Conservation (phyloP, 2,329 filamentous ascomycete species). For the Monilinia vaccinii-corymbosi region DNA sequence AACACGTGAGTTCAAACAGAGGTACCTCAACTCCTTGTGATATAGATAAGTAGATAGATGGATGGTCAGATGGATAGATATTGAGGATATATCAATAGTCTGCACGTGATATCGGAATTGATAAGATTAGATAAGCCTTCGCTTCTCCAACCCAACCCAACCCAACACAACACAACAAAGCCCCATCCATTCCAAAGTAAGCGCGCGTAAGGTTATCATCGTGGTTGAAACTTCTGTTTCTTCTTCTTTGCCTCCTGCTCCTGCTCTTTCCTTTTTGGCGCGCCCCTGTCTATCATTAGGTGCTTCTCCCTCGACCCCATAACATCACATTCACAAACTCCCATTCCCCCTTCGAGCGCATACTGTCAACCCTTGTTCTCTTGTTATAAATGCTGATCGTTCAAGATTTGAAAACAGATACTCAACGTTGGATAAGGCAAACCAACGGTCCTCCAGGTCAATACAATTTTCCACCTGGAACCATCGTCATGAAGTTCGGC, state of each 20-base stretch:
- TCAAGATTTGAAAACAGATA: slow-evolving; percentile 21
- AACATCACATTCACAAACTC: not conserved
- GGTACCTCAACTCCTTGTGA: not conserved
- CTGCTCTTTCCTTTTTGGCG: no score
- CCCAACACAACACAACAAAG: no score
- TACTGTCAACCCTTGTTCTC: not conserved
- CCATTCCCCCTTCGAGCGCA: not conserved
- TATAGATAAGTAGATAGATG: not conserved
- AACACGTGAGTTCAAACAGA: not conserved
- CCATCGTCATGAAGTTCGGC: slow-evolving; percentile 74
- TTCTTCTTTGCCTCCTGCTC: no score
- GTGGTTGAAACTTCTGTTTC: no score
- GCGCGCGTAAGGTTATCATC: no score
- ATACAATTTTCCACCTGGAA: slow-evolving; percentile 34
- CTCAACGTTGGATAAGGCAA: slow-evolving; percentile 14
- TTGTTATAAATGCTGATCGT: slow-evolving; percentile 22
- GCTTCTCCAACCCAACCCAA: no score
- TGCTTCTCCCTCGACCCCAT: not conserved
- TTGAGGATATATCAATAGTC: not conserved
- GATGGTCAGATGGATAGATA: not conserved
- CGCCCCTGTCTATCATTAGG: no score
- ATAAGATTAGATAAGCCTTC: no score
- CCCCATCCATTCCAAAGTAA: no score
- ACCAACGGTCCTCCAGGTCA: slow-evolving; percentile 10
- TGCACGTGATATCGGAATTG: no score